These are phyloP conservation scores for Annulohypoxylon moriforme DNA, from an alignment of 495 filamentous ascomycete species.

Conservation along the genomic window DNA sequence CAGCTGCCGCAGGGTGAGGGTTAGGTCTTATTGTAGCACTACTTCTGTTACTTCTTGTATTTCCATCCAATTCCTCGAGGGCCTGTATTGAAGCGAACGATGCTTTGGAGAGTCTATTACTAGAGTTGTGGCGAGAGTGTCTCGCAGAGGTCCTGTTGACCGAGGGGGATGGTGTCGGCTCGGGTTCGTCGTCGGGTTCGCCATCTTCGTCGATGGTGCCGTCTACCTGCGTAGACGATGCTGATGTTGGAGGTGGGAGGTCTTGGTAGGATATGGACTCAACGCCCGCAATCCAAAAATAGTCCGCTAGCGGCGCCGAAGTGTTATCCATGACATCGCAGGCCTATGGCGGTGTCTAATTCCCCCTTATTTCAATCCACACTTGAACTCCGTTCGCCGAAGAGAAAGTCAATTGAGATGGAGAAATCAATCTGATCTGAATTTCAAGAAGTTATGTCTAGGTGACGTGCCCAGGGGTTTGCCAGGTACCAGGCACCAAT, in stretches of 20 bases:
- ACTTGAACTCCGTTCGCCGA: constrained; percentile 22
- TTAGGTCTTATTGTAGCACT: constrained; percentile 81
- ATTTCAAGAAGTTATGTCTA: constrained; percentile 20
- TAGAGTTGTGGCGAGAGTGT: constrained; percentile 71
- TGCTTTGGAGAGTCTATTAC: constrained; percentile 71
- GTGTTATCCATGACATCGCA: constrained; percentile 68
- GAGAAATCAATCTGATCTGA: constrained; percentile 19
- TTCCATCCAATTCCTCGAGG: constrained; percentile 67
- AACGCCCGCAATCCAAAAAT: constrained; percentile 98
- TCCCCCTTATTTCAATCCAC: constrained; percentile 27
- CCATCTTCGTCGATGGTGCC: constrained; percentile 86
- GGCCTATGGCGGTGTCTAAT: constrained; percentile 36
- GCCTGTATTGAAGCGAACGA: constrained; percentile 72
- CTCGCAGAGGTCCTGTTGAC: constrained; percentile 65
- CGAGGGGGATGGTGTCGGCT: constrained; percentile 53
- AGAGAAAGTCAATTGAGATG: constrained; percentile 24
- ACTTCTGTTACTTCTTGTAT: constrained; percentile 85
- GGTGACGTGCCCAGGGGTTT: constrained; percentile 6
- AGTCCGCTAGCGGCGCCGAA: constrained; percentile 90
- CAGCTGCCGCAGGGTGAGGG: constrained; percentile 50
- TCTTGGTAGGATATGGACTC: constrained; percentile 76
- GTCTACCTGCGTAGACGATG: constrained; percentile 62
- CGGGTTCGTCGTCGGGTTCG: constrained; percentile 66
- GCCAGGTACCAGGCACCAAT: constrained; percentile 28
- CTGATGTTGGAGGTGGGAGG: constrained; percentile 43